Percentiles rank a stretch among this genome's conserved stretches.
Conservation (phyloP, 2,329 filamentous ascomycete species). For the Claviceps digitariae region DNA sequence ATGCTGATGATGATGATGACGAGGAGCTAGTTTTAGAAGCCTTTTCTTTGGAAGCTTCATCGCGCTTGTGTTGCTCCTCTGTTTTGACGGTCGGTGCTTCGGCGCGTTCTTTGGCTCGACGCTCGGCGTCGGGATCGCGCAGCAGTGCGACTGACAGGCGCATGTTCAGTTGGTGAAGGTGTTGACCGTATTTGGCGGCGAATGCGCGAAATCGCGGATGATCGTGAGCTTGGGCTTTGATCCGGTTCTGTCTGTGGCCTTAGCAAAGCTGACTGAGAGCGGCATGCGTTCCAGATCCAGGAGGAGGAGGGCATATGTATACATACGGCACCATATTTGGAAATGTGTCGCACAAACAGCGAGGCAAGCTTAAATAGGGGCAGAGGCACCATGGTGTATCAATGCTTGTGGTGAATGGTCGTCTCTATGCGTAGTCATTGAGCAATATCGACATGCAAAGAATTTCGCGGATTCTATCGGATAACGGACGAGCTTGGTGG, state of each 20-base stretch:
- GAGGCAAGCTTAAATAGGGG: constrained; percentile 55
- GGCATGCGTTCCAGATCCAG: neutral
- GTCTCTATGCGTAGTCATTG: neutral
- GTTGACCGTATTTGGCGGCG: constrained; percentile 48
- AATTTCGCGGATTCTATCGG: neutral
- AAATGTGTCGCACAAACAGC: constrained; percentile 51
- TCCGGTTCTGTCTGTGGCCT: constrained; percentile 39
- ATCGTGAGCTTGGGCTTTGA: constrained; percentile 52
- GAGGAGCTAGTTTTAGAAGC: constrained; percentile 9
- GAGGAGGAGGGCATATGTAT: neutral
- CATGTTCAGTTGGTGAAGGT: constrained; percentile 56
- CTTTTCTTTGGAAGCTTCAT: constrained; percentile 33
- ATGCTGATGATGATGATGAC: neutral
- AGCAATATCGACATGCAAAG: neutral
- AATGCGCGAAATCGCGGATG: constrained; percentile 47
- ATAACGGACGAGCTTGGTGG: neutral
- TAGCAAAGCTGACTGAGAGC: constrained; percentile 5
- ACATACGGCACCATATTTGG: constrained; percentile 56
- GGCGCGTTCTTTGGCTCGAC: constrained; percentile 46
- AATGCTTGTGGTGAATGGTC: neutral
- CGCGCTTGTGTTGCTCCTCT: constrained; percentile 43
- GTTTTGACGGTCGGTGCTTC: constrained; percentile 53
- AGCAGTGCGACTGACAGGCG: constrained; percentile 45
- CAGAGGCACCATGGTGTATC: constrained; percentile 43
- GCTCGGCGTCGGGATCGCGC: constrained; percentile 43